Evolutionary conservation across 306 rosid species (phyloP).

Genomic region (Cucurbita argyrosperma): DNA sequence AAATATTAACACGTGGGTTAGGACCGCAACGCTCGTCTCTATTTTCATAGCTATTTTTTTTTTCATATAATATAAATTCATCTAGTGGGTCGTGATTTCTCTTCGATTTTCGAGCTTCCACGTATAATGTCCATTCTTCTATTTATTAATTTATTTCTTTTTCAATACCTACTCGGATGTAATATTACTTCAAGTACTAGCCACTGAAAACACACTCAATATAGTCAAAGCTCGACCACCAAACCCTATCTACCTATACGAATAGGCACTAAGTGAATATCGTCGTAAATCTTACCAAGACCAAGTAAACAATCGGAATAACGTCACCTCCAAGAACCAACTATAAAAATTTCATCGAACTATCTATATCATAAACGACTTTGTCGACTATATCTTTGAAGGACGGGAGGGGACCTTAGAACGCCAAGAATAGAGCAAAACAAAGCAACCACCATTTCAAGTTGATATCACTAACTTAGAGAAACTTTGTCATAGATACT

Average conservation of each 20-base stretch:
- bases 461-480: background rate
- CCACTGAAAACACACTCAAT: background rate
- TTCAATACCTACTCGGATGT: background rate
- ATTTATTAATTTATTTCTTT: too few relatives aligned
- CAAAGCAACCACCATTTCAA: background rate
- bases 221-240: too few relatives aligned
- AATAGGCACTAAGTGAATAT: background rate
- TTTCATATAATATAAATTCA: too few relatives aligned
- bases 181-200: background rate
- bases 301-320: background rate
- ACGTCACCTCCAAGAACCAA: background rate
- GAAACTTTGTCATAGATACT: background rate
- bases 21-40: background rate
- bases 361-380: background rate
- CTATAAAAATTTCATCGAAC: background rate
- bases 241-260: background rate
- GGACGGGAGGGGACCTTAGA: background rate
- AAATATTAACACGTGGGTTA: too few relatives aligned
- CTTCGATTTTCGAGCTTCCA: too few relatives aligned
- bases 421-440: background rate
- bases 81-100: too few relatives aligned
- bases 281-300: background rate
- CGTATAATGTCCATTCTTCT: too few relatives aligned
- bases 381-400: background rate
- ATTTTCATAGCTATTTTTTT: too few relatives aligned